Conservation (phyloP, 2,329 filamentous ascomycete genomes). For the Orbilia javanica region DNA sequence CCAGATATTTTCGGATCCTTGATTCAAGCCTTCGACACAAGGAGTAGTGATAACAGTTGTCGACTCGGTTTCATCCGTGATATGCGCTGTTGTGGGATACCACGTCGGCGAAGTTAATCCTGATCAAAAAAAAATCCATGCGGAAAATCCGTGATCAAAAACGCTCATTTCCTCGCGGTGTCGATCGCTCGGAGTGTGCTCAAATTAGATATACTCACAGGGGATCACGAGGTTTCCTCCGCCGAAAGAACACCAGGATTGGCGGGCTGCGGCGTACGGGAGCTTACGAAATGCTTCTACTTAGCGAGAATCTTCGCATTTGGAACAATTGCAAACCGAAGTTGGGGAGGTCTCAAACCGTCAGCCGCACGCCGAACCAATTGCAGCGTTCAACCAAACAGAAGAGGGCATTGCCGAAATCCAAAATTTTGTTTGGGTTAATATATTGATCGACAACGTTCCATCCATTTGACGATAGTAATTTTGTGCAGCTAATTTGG, state of each 20-base stretch:
- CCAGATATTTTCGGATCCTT: background rate
- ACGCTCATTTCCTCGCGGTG: slow-evolving; percentile 56
- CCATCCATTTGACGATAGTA: slow-evolving; percentile 47
- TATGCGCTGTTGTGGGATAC: slow-evolving; percentile 19
- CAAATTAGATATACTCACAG: slow-evolving; percentile 57
- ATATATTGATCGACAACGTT: slow-evolving; percentile 56
- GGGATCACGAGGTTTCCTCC: slow-evolving; percentile 57
- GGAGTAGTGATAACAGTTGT: background rate
- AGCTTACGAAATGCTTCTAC: slow-evolving; percentile 35
- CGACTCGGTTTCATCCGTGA: slow-evolving; percentile 21
- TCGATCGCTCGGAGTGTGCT: slow-evolving; percentile 56
- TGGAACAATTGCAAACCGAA: slow-evolving; percentile 44
- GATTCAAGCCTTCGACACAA: background rate
- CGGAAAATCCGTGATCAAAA: slow-evolving; percentile 30
- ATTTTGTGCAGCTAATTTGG: slow-evolving; percentile 54
- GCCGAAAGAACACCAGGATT: slow-evolving; percentile 48
- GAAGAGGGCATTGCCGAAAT: slow-evolving; percentile 52
- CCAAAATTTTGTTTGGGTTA: slow-evolving; percentile 1
- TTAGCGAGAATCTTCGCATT: slow-evolving; percentile 19
- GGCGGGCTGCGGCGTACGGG: slow-evolving; percentile 38
- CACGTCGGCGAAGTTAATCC: slow-evolving; percentile 39
- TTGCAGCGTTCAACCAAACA: slow-evolving; percentile 39
- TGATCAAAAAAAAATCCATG: slow-evolving; percentile 9
- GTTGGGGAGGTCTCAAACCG: slow-evolving; percentile 32
- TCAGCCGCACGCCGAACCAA: slow-evolving; percentile 54